Evolutionary conservation across 257 asterid genomes (phyloP).

Genomic region (Capsicum chinense): DNA sequence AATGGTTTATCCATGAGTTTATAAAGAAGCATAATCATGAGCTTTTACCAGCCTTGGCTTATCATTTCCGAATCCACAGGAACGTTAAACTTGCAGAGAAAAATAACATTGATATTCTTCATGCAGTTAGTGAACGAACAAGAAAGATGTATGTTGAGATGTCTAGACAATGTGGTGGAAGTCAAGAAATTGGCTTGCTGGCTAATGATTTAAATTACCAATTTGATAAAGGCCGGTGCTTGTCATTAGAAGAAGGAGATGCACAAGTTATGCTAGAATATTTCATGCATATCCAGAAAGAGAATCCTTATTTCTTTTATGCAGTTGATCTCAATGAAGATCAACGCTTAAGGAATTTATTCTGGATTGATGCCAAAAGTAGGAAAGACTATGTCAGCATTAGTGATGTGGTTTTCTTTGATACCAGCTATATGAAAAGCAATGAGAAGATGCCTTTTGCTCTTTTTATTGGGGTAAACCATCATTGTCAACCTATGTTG

Average conservation of each 20-base stretch:
- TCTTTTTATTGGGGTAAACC: slow-evolving; percentile 88
- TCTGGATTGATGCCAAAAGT: slow-evolving; percentile 92
- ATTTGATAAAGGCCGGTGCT: slow-evolving; percentile 60
- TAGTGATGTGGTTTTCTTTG: slow-evolving; percentile 76
- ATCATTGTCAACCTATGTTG: slow-evolving; percentile 90
- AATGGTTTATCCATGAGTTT: slow-evolving; percentile 92
- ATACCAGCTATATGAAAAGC: slow-evolving; percentile 71
- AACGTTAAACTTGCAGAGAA: slow-evolving; percentile 86
- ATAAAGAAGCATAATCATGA: slow-evolving; percentile 93
- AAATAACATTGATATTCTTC: slow-evolving; percentile 84
- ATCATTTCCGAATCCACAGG: slow-evolving; percentile 91
- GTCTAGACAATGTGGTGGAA: slow-evolving; percentile 76
- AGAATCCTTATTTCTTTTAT: slow-evolving; percentile 73
- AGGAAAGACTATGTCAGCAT: slow-evolving; percentile 82
- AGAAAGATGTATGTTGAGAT: slow-evolving; percentile 96
- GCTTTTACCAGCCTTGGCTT: slow-evolving; percentile 94
- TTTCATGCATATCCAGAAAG: slow-evolving; percentile 81
- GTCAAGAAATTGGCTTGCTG: slow-evolving; percentile 41
- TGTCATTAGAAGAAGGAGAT: slow-evolving; percentile 89
- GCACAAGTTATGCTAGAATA: slow-evolving; percentile 78
- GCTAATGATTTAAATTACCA: slow-evolving; percentile 59
- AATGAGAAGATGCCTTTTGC: slow-evolving; percentile 87
- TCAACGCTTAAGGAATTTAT: slow-evolving; percentile 81
- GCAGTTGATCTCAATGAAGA: slow-evolving; percentile 88
- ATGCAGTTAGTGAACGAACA: slow-evolving; percentile 92